Evolutionary conservation across 2,329 filamentous ascomycete species (phyloP).

Genomic region (Aureobasidium zeae): DNA sequence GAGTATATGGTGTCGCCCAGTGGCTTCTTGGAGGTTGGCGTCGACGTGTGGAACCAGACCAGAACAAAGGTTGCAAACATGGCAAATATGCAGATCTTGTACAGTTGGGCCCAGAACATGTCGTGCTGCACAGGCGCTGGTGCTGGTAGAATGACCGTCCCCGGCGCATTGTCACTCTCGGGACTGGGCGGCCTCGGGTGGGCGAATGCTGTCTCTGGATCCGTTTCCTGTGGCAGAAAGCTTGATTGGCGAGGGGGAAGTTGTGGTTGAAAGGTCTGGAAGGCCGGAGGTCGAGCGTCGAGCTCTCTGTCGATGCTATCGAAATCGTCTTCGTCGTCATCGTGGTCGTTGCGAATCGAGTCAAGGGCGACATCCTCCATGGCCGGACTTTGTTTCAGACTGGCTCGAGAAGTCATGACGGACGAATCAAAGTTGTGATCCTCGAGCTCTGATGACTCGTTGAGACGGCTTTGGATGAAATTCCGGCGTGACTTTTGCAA

Average conservation of each 20-base stretch:
- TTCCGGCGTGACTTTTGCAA: conserved; percentile 82
- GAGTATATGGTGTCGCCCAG: conserved; percentile 93
- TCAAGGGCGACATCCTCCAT: conserved; percentile 86
- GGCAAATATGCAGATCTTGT: conserved; percentile 71
- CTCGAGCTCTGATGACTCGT: conserved; percentile 77
- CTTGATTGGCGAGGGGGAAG: conserved; percentile 28
- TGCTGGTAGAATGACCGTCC: conserved; percentile 48
- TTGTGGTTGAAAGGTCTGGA: conserved; percentile 38
- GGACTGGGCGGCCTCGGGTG: conserved; percentile 41
- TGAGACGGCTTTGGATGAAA: conserved; percentile 72
- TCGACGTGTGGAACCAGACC: conserved; percentile 78
- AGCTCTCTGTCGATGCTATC: conserved; percentile 26
- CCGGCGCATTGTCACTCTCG: conserved; percentile 46
- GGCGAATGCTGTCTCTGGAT: conserved; percentile 40
- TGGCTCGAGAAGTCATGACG: neutral
- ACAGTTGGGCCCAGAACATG: conserved; percentile 84
- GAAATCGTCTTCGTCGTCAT: conserved; percentile 36
- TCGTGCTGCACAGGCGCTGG: conserved; percentile 73
- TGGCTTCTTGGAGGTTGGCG: conserved; percentile 57
- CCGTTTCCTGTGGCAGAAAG: conserved; percentile 43
- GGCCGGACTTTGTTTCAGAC: conserved; percentile 47
- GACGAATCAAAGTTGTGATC: conserved; percentile 43
- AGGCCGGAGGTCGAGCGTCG: conserved; percentile 42
- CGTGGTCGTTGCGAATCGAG: conserved; percentile 47
- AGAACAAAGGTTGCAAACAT: conserved; percentile 83